Evolutionary conservation across 202 grass and related monocot species (phyloP).

Genomic region (Carex sylvatica): DNA sequence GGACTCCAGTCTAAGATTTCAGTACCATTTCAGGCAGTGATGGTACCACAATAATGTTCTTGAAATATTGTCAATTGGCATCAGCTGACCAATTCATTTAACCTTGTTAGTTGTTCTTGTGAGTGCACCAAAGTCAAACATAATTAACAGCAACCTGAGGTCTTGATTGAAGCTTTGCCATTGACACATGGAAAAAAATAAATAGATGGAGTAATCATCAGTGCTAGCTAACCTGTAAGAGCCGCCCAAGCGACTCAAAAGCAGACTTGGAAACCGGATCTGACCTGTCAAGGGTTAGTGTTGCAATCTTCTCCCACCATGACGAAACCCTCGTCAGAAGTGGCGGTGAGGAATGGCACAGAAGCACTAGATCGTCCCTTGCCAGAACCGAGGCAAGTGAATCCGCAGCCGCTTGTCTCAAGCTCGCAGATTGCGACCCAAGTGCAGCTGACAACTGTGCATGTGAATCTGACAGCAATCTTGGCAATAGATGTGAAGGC

Average conservation of each 20-base stretch:
- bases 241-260: slow-evolving; percentile 69
- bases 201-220: not conserved
- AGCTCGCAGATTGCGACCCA: slow-evolving; percentile 60
- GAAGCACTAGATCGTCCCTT: slow-evolving; percentile 81
- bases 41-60: not conserved
- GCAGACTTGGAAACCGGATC: slow-evolving; percentile 65
- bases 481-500: slow-evolving; percentile 70
- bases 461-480: slow-evolving; percentile 79
- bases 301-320: slow-evolving; percentile 77
- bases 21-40: not conserved
- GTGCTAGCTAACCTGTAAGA: slow-evolving; percentile 42
- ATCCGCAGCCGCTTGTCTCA: slow-evolving; percentile 71
- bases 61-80: not conserved
- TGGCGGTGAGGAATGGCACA: slow-evolving; percentile 71
- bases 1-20: not conserved
- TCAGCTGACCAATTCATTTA: not conserved
- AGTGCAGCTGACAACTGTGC: slow-evolving; percentile 60
- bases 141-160: not conserved
- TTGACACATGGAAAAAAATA: slow-evolving; percentile 8
- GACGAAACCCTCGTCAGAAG: slow-evolving; percentile 75
- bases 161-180: not conserved
- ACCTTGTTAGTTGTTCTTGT: not conserved
- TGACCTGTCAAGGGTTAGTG: slow-evolving; percentile 62
- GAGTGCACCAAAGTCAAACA: not conserved
- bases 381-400: slow-evolving; percentile 82